Evolutionary conservation across 2,329 filamentous ascomycete genomes (phyloP).

Genomic region (Colletotrichum costaricense): DNA sequence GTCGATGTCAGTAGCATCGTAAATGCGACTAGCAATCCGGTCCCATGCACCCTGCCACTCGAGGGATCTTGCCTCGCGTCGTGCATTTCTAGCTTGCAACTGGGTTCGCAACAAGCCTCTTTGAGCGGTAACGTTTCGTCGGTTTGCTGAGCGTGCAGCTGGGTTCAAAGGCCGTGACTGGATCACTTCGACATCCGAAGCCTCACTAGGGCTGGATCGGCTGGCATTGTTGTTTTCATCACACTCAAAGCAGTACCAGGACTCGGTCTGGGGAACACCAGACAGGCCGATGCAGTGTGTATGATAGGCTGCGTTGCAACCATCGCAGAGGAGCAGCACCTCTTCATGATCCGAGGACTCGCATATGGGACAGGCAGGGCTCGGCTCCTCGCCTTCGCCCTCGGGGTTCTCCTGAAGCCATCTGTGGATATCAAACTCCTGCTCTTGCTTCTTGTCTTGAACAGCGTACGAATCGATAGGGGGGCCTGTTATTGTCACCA

Average conservation of each 20-base stretch:
- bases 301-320: conserved; percentile 90
- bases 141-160: conserved; percentile 20
- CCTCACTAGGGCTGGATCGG: conserved; percentile 11
- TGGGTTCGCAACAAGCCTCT: conserved; percentile 65
- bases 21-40: conserved; percentile 69
- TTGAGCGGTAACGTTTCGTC: conserved; percentile 8
- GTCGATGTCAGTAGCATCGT: conserved; percentile 78
- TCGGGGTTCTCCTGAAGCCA: conserved; percentile 80
- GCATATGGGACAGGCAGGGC: conserved; percentile 90
- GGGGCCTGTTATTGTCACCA: conserved; percentile 55
- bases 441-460: conserved; percentile 87
- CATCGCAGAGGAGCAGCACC: conserved; percentile 88
- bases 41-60: conserved; percentile 93
- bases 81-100: conserved; percentile 65
- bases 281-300: conserved; percentile 91
- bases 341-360: conserved; percentile 84
- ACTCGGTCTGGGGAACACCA: conserved; percentile 75
- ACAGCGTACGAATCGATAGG: conserved; percentile 71
- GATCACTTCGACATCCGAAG: conserved; percentile 16
- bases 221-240: conserved; percentile 59
- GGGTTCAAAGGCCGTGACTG: conserved; percentile 11
- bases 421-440: conserved; percentile 84
- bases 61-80: conserved; percentile 75
- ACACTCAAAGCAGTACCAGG: conserved; percentile 93
- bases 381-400: conserved; percentile 75